Conservation (phyloP, 768 basidiomycete genomes). For the Clitopilus passeckerianus region DNA sequence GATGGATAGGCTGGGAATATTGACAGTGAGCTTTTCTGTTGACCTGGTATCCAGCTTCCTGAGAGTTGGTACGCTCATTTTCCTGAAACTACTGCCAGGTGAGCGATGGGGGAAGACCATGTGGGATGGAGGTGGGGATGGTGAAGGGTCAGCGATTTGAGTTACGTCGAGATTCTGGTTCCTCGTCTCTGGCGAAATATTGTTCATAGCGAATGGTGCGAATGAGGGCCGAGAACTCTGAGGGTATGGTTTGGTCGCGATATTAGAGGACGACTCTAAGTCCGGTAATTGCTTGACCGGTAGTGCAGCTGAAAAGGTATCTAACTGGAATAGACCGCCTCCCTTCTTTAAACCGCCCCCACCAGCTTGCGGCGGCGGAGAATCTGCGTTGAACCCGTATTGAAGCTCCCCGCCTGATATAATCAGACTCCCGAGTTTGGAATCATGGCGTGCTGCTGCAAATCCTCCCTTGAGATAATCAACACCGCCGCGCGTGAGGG, state of each 20-base stretch:
- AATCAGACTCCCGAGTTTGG: constrained; percentile 48
- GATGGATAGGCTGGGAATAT: constrained; percentile 55
- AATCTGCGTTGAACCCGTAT: constrained; percentile 14
- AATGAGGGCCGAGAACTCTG: constrained; percentile 49
- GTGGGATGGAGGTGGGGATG: constrained; percentile 67
- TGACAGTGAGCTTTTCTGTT: constrained; percentile 40
- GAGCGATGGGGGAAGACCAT: constrained; percentile 38
- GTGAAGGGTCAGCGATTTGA: constrained; percentile 38
- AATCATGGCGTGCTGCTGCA: constrained; percentile 53
- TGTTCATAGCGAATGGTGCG: constrained; percentile 42
- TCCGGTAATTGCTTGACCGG: constrained; percentile 51
- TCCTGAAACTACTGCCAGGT: constrained; percentile 45
- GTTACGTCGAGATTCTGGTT: constrained; percentile 6
- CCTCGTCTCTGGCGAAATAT: not conserved
- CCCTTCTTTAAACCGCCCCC: constrained; percentile 24
- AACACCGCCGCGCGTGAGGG: constrained; percentile 50
- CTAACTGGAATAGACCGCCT: constrained; percentile 63
- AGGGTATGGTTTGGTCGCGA: constrained; percentile 28
- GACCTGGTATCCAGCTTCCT: constrained; percentile 59
- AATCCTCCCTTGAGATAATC: constrained; percentile 76
- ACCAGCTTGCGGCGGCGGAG: constrained; percentile 14
- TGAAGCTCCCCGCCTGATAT: constrained; percentile 33
- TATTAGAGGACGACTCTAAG: constrained; percentile 42
- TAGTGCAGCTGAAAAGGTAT: constrained; percentile 45
- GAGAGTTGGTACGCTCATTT: constrained; percentile 62